Evolutionary conservation across 2,329 filamentous ascomycete species (phyloP), one percentile per base, ranked within the genome.

Genomic region (Aspergillus aculeatinus): DNA sequence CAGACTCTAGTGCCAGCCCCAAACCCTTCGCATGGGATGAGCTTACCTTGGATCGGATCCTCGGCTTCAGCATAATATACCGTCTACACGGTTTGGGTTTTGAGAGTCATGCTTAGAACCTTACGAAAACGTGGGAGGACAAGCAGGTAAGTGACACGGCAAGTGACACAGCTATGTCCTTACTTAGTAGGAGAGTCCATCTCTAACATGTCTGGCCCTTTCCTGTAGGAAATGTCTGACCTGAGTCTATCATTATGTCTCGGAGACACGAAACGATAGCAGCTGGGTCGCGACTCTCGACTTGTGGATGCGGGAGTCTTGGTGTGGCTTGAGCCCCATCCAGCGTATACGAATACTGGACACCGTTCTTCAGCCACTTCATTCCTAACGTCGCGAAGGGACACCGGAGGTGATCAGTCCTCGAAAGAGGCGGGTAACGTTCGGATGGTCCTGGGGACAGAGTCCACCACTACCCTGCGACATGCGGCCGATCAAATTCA

Each of bases 401-500:
- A n/a, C 16, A n/a, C 14, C 16, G 39, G 16, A 19, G 16, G 2
- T 19, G 2, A 7, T n/a, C 39, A 44, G 16, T 16, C 39, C 16
- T 44, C 39, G 16, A n/a, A 35, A 44, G 16, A 5, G 39, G 14
- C 14, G 16, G 39, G 14, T 12, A 19, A 44, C 39, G 39, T 44
- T 44, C 14, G 14, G n/a, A 44, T 44, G 19, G 39, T 2, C 39
- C 16, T 44, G 1, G 16, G 6, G 39, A 19, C 19, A 44, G 39
- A 44, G 14, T 12, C 33, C 11, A 35, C 33, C 27, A 29, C 33
- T 35, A 35, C 33, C 12, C 12, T 35, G 31, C 50, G 48, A 60
- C 47, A 44, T 58, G 51, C 55, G 55, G 27, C 10, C 42, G 55
- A 55, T 48, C 25, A 60, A 58, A 31, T 56, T 35, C 42, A 48